Evolutionary conservation across 1,284 basidiomycete species (phyloP).

Genomic region (Ustilago trichophora): DNA sequence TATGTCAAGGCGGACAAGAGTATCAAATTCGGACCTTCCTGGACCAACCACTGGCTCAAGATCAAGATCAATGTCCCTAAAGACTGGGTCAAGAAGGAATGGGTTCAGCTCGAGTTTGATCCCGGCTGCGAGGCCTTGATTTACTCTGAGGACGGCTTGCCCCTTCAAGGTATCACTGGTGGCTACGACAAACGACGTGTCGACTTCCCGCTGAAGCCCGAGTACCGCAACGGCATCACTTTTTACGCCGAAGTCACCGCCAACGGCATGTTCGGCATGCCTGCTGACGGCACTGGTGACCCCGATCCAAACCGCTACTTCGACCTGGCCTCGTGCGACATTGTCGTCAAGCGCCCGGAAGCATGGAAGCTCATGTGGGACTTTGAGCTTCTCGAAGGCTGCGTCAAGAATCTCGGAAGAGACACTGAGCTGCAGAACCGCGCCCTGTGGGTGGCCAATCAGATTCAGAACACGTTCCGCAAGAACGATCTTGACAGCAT

Average conservation of each 20-base stretch:
- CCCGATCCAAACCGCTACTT: conserved; percentile 70
- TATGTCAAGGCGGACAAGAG: conserved; percentile 49
- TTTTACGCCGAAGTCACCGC: conserved; percentile 71
- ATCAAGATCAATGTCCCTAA: conserved; percentile 54
- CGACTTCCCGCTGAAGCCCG: conserved; percentile 78
- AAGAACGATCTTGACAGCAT: conserved; percentile 68
- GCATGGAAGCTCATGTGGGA: conserved; percentile 83
- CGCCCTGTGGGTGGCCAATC: conserved; percentile 83
- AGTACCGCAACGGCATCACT: conserved; percentile 72
- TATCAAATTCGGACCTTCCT: conserved; percentile 57
- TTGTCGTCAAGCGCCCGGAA: conserved; percentile 91
- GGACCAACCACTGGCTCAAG: conserved; percentile 63
- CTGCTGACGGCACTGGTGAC: conserved; percentile 80
- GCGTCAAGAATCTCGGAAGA: conserved; percentile 79
- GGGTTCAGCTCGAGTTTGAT: conserved; percentile 59
- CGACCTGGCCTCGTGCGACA: conserved; percentile 80
- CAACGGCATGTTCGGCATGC: conserved; percentile 88
- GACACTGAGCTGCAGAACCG: conserved; percentile 84
- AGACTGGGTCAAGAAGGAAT: conserved; percentile 58
- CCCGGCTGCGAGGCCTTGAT: conserved; percentile 77
- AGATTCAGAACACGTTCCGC: conserved; percentile 81
- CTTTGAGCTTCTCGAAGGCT: conserved; percentile 79
- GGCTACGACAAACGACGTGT: conserved; percentile 87
- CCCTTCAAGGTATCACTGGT: conserved; percentile 92
- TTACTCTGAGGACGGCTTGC: conserved; percentile 80